phyloP scores from a whole-genome alignment of 495 filamentous ascomycete species.

The Letharia lupina region DNA sequence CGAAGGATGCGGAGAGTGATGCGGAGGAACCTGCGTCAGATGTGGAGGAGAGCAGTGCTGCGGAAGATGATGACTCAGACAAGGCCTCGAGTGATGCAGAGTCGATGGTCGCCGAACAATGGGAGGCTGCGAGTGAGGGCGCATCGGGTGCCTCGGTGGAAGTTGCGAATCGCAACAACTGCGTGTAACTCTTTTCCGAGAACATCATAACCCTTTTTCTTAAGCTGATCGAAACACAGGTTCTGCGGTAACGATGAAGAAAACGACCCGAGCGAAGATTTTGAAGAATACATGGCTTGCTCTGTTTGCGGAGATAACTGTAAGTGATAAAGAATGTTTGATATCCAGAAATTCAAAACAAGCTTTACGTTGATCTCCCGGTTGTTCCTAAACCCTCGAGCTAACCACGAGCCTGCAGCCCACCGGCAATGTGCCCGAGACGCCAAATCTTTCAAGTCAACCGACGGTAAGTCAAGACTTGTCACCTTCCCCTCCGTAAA shows the following conservation, averaged over 20 bases:
- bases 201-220: background rate
- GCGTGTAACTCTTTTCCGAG: constrained; percentile 51
- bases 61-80: constrained; percentile 41
- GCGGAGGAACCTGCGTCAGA: constrained; percentile 20
- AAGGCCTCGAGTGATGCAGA: constrained; percentile 50
- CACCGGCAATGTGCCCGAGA: constrained; percentile 90
- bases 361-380: constrained; percentile 31
- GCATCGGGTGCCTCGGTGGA: constrained; percentile 60
- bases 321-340: constrained; percentile 43
- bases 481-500: constrained; percentile 1
- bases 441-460: constrained; percentile 58
- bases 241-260: constrained; percentile 80
- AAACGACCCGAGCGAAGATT: constrained; percentile 77
- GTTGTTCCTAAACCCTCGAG: constrained; percentile 25
- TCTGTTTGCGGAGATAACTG: constrained; percentile 78
- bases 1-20: constrained; percentile 17
- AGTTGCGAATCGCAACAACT: constrained; percentile 49
- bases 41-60: constrained; percentile 22
- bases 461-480: constrained; percentile 49
- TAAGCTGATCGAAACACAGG: constrained; percentile 30
- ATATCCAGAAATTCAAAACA: constrained; percentile 25
- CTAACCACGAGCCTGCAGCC: constrained; percentile 46
- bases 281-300: constrained; percentile 77
- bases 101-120: constrained; percentile 60
- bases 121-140: constrained; percentile 55